Base-by-base conservation (phyloP, 2,329 filamentous ascomycete species). In the Fusarium veterinarium region DNA sequence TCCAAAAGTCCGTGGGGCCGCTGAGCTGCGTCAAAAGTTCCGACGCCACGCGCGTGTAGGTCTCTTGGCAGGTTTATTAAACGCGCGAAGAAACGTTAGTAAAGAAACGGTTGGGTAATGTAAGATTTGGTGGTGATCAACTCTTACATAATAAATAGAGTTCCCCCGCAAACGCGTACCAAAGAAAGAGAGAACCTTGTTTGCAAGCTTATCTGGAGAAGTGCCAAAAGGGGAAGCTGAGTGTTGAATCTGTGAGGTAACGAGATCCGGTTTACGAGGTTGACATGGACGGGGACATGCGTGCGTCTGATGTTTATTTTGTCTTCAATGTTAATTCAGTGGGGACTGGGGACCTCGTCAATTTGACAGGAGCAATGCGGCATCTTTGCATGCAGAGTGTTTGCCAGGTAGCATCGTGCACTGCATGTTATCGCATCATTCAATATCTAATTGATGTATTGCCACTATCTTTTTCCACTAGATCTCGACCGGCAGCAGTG, bases 1-100 rank as follows among this genome's bases (percentile, higher is more conserved):
- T n/a, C 48, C 58, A 73, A 73, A 73, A 73, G 70, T 71, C 35
- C 70, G 67, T 67, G 71, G 67, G 56, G 56, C 67, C 35, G 10
- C 20, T 46, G 19, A 55, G 30, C 33, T 19, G 30, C 48, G 37
- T 40, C 71, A 73, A 73, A 73, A 73, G 71, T 73, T 48, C 70
- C 70, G 60, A 59, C 59, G 30, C 52, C 64, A 69, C 60, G 60
- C 60, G 65, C 49, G 65, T 35, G 48, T 65, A 65, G 25, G 12
- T 23, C 30, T 17, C 64, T 58, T 58, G 65, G 49, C 64, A 60
- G 17, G 28, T 38, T 56, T 16, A n/a, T 60, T 44, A 64, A 44
- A 59, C 67, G 67, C 64, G 63, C 30, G 28, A 41, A 55, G 25
- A 8, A n/a, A 10, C 0, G 9, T 45, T 56, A 46, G n/a, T 45